Evolutionary conservation across 2,329 filamentous ascomycete species (phyloP), one percentile per base, ranked within the genome.

Genomic region (Alternaria alternata): DNA sequence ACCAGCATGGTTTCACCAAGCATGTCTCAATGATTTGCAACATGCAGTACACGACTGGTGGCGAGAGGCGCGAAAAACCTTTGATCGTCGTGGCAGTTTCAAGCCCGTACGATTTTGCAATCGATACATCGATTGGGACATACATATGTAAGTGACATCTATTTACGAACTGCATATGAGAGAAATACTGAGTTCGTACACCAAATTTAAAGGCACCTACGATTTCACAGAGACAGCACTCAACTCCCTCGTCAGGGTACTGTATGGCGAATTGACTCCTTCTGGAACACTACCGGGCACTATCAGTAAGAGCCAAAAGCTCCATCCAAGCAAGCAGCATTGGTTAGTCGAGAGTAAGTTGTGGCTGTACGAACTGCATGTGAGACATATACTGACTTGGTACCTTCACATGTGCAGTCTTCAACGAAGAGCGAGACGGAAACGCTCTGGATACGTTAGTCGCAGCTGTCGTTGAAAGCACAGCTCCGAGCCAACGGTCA

Each of bases 11-110:
- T 0, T 98, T 98, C 75, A 94, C 94, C 2, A 98, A 97, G 76
- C 94, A 98, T 67, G 92, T 97, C 8, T 91, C 94, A 12, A 95
- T 96, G 90, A 94, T 97, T 80, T 97, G 94, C 79, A 92, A 91
- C 22, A 91, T 93, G 87, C 85, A 93, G 58, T 84, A 82, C 63
- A 87, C 88, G 7, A 88, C 89, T 7, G 87, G 86, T 14, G 91
- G 91, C 2, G 91, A 93, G 73, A 92, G 81, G 58, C 80, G 82
- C 9, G 85, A 95, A 77, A 97, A 96, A 79, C 92, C 94, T 1
- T 81, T 97, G 38, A 89, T 97, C 24, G 94, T 97, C 4, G 91
- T 97, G 7, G 91, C 94, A 1, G 94, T 96, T 67, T 97, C 93
- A 6, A 36, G 12, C 32, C 94, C 94, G 0, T 98, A 97, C 77